phyloP scores from a whole-genome alignment of 176 grass and related monocot species.

The Triticum dicoccoides region DNA sequence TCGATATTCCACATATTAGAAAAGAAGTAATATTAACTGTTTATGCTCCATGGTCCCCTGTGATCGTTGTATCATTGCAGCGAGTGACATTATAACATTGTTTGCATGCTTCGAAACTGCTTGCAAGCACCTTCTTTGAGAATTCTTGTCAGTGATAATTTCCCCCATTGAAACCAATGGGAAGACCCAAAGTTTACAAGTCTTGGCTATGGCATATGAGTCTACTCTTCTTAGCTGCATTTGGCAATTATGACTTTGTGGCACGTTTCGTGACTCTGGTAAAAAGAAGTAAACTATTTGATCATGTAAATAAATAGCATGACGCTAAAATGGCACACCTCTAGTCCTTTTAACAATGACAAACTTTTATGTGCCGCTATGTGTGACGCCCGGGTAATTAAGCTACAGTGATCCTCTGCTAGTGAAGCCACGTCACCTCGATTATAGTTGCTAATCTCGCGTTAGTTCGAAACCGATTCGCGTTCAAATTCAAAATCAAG shows the following conservation, averaged over 20 bases:
- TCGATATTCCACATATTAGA: not conserved
- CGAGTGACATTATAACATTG: not conserved
- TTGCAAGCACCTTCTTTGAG: not conserved
- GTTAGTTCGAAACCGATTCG: no score
- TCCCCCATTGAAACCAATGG: not conserved
- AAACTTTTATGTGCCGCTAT: not conserved
- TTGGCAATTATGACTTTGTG: not conserved
- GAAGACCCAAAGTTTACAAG: not conserved
- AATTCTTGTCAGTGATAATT: not conserved
- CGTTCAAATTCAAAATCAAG: no score
- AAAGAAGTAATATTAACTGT: not conserved
- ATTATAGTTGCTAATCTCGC: no score
- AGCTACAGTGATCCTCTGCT: no score
- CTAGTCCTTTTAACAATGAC: not conserved
- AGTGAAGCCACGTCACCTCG: no score
- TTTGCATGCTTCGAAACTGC: not conserved
- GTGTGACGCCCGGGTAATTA: no score
- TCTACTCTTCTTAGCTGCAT: not conserved
- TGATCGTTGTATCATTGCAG: not conserved
- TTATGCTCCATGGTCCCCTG: not conserved
- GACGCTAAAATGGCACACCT: not conserved
- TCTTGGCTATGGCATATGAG: not conserved
- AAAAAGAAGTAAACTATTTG: slow-evolving; percentile 3
- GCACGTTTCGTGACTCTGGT: not conserved
- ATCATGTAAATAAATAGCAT: not conserved